phyloP scores from a whole-genome alignment of 768 basidiomycete genomes.

The Vishniacozyma victoriae region DNA sequence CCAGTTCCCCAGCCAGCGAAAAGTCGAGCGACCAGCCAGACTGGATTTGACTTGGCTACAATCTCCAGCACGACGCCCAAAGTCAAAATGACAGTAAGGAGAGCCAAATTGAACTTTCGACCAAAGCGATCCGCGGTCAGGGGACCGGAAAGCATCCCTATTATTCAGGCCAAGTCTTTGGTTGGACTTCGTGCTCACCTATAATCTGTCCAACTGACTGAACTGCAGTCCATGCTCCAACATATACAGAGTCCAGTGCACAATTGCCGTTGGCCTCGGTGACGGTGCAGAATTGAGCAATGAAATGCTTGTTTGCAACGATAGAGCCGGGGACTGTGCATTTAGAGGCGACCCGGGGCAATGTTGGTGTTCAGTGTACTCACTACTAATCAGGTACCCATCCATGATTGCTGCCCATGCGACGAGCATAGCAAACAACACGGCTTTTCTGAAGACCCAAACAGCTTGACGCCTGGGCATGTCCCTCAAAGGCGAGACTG shows the following conservation, averaged over 20 bases:
- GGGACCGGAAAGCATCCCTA: conserved; percentile 1
- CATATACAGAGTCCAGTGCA: neutral
- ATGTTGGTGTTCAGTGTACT: neutral
- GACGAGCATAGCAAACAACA: conserved; percentile 17
- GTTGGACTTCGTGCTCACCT: conserved; percentile 7
- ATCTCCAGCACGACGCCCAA: conserved; percentile 1
- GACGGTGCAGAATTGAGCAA: neutral
- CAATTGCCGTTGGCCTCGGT: neutral
- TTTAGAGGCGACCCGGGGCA: conserved; percentile 8
- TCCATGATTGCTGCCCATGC: conserved; percentile 32
- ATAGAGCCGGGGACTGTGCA: conserved; percentile 4
- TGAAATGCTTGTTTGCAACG: conserved; percentile 1
- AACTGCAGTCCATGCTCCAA: conserved; percentile 7
- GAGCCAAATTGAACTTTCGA: conserved; percentile 17
- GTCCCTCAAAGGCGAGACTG: conserved; percentile 28
- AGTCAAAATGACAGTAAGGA: conserved; percentile 3
- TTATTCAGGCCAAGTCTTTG: neutral
- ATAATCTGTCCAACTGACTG: conserved; percentile 24
- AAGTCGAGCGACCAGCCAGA: conserved; percentile 23
- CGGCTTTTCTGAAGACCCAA: conserved; percentile 23
- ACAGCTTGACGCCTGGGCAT: conserved; percentile 17
- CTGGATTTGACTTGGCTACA: conserved; percentile 10
- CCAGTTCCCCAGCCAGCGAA: conserved; percentile 25
- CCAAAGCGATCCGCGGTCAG: conserved; percentile 13
- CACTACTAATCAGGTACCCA: neutral